Percentiles rank a stretch among this genome's conserved stretches.
Evolutionary conservation across 805 yeast species (phyloP).

Genomic region (Wickerhamomyces sydowiorum): DNA sequence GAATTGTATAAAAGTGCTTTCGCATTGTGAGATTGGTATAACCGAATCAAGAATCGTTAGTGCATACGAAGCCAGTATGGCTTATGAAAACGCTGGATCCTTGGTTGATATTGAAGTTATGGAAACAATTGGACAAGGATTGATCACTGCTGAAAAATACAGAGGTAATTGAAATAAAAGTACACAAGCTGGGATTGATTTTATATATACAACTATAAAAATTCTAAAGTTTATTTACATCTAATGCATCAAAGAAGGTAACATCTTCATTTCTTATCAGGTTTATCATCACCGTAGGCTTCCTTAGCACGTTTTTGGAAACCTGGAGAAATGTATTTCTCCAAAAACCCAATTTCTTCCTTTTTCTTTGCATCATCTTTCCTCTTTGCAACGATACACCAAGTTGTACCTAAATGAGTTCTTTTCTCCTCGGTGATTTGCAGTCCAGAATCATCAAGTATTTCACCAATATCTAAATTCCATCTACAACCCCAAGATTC

Average conservation of each 20-base stretch:
- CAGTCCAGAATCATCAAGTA: slow-evolving; percentile 77
- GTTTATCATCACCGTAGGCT: slow-evolving; percentile 6
- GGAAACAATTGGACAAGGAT: slow-evolving; percentile 67
- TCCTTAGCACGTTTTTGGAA: slow-evolving; percentile 23
- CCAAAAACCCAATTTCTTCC: slow-evolving; percentile 43
- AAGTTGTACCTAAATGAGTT: slow-evolving; percentile 88
- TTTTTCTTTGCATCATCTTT: slow-evolving; percentile 55
- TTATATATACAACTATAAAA: neutral
- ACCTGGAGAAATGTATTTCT: slow-evolving; percentile 40
- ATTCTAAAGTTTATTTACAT: slow-evolving; percentile 2
- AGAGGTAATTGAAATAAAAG: slow-evolving; percentile 40
- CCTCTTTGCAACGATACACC: slow-evolving; percentile 73
- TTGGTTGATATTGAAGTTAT: slow-evolving; percentile 68
- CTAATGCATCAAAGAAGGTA: slow-evolving; percentile 1
- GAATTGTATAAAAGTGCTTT: slow-evolving; percentile 76
- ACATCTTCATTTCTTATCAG: neutral
- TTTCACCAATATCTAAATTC: slow-evolving; percentile 90
- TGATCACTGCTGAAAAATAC: slow-evolving; percentile 67
- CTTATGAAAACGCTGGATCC: slow-evolving; percentile 63
- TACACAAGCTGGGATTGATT: neutral
- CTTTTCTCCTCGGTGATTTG: slow-evolving; percentile 76
- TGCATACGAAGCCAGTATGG: slow-evolving; percentile 88
- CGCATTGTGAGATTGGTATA: slow-evolving; percentile 81
- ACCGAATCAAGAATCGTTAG: slow-evolving; percentile 72
- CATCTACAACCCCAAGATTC: slow-evolving; percentile 96